Percentiles rank a stretch among this genome's conserved stretches.
Evolutionary conservation across 2,329 filamentous ascomycete genomes (phyloP).

Genomic region (Tolypocladium paradoxum): DNA sequence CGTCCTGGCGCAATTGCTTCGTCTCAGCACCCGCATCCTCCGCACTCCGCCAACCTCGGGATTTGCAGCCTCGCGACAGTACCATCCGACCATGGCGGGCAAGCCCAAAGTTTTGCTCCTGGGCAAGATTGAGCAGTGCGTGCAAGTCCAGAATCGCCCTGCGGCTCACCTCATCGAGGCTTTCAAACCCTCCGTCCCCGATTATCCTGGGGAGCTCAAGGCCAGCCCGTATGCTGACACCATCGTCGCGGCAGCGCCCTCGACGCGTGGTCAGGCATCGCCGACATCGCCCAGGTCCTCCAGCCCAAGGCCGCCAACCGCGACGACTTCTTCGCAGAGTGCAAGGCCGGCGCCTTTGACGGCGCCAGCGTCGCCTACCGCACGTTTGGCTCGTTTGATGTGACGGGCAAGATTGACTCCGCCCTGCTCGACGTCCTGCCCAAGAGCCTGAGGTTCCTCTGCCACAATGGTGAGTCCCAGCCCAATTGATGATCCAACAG

Average conservation of each 20-base stretch:
- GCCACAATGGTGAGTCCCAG: slow-evolving; percentile 41
- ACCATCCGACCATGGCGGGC: slow-evolving; percentile 10
- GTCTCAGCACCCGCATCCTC: neutral
- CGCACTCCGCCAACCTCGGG: neutral
- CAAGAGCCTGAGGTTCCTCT: slow-evolving; percentile 43
- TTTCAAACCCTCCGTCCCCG: neutral
- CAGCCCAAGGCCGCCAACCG: slow-evolving; percentile 50
- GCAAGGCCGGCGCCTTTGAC: slow-evolving; percentile 52
- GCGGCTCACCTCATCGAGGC: too few relatives aligned
- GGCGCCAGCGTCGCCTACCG: slow-evolving; percentile 56
- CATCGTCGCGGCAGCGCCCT: slow-evolving; percentile 42
- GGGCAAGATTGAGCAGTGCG: slow-evolving; percentile 28
- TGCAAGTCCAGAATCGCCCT: neutral
- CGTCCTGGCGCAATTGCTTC: neutral
- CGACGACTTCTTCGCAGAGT: slow-evolving; percentile 58
- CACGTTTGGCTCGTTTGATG: slow-evolving; percentile 52
- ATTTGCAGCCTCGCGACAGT: neutral
- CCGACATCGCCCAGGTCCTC: slow-evolving; percentile 53
- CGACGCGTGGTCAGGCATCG: slow-evolving; percentile 51
- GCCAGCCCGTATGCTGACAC: neutral
- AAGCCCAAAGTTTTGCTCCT: slow-evolving; percentile 28
- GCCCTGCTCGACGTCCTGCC: slow-evolving; percentile 54
- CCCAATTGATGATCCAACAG: neutral
- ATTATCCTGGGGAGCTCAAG: neutral
- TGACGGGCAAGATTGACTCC: slow-evolving; percentile 61